Evolutionary conservation across 768 basidiomycete species (phyloP), one percentile per base, ranked within the genome.

Genomic region (Hirschioporus abietinus): DNA sequence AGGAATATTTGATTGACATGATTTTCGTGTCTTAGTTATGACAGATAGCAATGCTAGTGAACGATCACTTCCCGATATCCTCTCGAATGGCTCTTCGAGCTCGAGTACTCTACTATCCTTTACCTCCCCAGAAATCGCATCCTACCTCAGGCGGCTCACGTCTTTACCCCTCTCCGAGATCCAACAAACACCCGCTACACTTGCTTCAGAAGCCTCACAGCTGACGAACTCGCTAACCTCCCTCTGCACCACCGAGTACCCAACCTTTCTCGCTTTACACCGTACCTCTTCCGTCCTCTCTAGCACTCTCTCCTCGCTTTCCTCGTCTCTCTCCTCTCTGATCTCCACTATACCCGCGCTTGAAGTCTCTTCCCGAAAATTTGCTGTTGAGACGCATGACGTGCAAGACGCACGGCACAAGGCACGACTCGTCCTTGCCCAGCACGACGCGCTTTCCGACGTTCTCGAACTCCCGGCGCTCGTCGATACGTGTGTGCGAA

Each of bases 361-460:
- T 59, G 93, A 96, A 72, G 80, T 85, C 52, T 84, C 86, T 66
- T 88, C 93, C 58, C 82, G 83, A 9, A 80, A 82, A 26, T 97
- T 96, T 83, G 83, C 88, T 63, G 82, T 84, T 26, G 83, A 86
- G 67, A 91, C 89, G n/a, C 74, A 75, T 64, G 75, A 81, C 24
- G 85, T 95, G n/a, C 85, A 94, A 64, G 79, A 82, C 62, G 88
- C 92, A 64, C 84, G 96, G 42, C 82, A 84, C 67, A 89, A 89
- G 69, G 93, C 93, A 0, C 82, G 87, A 35, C 81, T 92, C 63
- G 93, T 99, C n/a, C 85, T 95, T 67, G 96, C 98, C 71, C 92
- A 96, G 71, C 91, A 95, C 73, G 94, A 96, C 75, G 95, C 95
- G 76, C 84, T 99, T 67, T 84, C 91, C 69, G 95, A 98, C 75